phyloP scores from a whole-genome alignment of 495 filamentous ascomycete genomes.

The Xylaria cubensis region DNA sequence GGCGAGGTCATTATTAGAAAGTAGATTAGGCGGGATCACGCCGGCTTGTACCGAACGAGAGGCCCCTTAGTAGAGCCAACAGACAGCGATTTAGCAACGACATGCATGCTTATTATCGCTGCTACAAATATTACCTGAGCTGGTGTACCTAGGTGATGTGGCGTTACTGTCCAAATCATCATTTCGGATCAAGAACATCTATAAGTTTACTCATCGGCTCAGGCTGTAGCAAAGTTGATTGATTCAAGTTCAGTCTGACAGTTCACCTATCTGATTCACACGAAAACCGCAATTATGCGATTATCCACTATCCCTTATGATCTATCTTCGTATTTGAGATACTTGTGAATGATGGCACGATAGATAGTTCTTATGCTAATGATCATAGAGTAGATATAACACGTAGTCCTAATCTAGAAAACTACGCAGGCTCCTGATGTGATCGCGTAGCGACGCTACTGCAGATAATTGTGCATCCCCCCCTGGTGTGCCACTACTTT shows the following conservation, averaged over 20 bases:
- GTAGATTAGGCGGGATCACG: constrained; percentile 25
- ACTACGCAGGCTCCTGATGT: not conserved
- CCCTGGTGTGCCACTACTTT: too few species aligned
- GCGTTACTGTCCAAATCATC: not conserved
- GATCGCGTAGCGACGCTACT: not conserved
- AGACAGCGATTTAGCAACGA: not conserved
- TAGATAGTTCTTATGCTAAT: not conserved
- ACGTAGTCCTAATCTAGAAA: not conserved
- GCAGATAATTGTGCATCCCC: not conserved
- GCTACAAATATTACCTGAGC: not conserved
- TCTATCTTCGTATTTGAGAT: not conserved
- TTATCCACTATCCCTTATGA: not conserved
- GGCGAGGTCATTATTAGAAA: constrained; percentile 52
- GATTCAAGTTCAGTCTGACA: not conserved
- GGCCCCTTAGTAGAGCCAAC: not conserved
- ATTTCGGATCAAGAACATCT: not conserved
- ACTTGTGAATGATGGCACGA: not conserved
- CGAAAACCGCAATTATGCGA: not conserved
- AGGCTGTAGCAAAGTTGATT: not conserved
- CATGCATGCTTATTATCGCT: not conserved
- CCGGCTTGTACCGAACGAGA: not conserved
- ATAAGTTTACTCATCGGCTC: too few species aligned
- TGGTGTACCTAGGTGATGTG: not conserved
- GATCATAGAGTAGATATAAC: not conserved
- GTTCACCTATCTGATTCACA: not conserved